These are phyloP conservation scores for Penicillium corylophilum DNA, from an alignment of 2,329 filamentous ascomycete genomes.

Conservation along the genomic window DNA sequence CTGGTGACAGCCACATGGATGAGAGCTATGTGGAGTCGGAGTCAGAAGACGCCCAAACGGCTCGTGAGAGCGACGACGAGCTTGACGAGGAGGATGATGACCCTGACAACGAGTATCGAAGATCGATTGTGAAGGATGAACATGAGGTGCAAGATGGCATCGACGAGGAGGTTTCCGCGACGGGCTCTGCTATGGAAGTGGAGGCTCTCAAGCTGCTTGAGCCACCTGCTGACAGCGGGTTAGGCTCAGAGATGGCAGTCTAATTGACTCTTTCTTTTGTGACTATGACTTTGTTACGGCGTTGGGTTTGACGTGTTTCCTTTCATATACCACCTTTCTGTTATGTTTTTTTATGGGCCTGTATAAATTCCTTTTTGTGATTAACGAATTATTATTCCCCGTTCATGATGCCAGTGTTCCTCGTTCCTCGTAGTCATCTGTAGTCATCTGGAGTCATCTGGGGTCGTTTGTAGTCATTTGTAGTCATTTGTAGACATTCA, in stretches of 20 bases:
- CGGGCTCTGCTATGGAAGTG: constrained; percentile 18
- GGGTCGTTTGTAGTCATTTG: no score
- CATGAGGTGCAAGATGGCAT: constrained; percentile 14
- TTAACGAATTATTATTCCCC: constrained; percentile 13
- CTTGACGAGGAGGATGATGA: constrained; percentile 18
- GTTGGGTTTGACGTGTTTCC: constrained; percentile 16
- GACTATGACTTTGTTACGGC: constrained; percentile 4
- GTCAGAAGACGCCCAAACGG: constrained; percentile 17
- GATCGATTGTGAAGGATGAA: constrained; percentile 7
- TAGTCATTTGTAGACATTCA: neutral
- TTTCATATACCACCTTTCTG: constrained; percentile 27
- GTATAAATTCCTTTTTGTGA: constrained; percentile 18
- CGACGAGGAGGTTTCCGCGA: constrained; percentile 13
- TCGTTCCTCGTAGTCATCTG: neutral
- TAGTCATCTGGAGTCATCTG: no score
- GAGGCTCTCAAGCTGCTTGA: constrained; percentile 30
- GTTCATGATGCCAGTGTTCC: neutral
- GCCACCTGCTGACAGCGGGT: constrained; percentile 30
- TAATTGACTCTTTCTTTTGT: constrained; percentile 5
- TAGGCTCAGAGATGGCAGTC: constrained; percentile 30
- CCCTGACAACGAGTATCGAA: constrained; percentile 9
- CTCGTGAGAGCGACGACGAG: constrained; percentile 16
- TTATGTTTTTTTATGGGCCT: constrained; percentile 11
- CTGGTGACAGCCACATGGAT: constrained; percentile 17
- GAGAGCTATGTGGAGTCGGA: constrained; percentile 21